Evolutionary conservation across 257 asterid species (phyloP), one percentile per base, ranked within the genome.

Genomic region (Penstemon newberryi): DNA sequence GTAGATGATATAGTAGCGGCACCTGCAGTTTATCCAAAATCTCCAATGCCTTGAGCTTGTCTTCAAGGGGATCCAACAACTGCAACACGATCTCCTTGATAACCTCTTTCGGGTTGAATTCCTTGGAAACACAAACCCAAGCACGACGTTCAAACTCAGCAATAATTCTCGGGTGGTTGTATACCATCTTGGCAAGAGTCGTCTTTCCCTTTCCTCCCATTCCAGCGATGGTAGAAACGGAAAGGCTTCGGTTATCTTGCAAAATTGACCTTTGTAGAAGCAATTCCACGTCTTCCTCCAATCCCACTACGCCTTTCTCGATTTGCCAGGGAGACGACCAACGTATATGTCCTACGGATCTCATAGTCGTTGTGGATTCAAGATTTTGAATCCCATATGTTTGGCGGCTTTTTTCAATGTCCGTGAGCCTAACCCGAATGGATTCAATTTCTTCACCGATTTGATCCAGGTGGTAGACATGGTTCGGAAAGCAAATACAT

Each of bases 91-190:
- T 45, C 65, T 76, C 63, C 70, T 66, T 71, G 41, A 61, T 42
- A 3, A 54, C 42, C 56, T 77, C 73, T n/a, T 8, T 5, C 0
- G 58, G 68, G 2, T 33, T 56, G 19, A 66, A 67, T 2, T 67
- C 66, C 3, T 59, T 43, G 36, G 77, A 71, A 38, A 71, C 73
- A 47, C 11, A 15, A 45, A 76, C 64, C 74, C 81, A 77, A 11
- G 71, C 77, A 19, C 78, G 60, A 4, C 13, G 0, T 0, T 62
- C 68, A 63, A 72, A 77, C 8, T 43, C 46, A 4, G 3, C 36
- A 52, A 38, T 44, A 13, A 76, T 65, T 3, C 5, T 43, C 5
- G 38, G 0, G 15, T 66, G 56, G 56, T 66, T 71, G 52, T 59
- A 76, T 3, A 70, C 67, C 10, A 8, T 19, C 8, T 43, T 53